Conservation (phyloP, 192 early-diverging fungal species). For the Coemansia erecta region DNA sequence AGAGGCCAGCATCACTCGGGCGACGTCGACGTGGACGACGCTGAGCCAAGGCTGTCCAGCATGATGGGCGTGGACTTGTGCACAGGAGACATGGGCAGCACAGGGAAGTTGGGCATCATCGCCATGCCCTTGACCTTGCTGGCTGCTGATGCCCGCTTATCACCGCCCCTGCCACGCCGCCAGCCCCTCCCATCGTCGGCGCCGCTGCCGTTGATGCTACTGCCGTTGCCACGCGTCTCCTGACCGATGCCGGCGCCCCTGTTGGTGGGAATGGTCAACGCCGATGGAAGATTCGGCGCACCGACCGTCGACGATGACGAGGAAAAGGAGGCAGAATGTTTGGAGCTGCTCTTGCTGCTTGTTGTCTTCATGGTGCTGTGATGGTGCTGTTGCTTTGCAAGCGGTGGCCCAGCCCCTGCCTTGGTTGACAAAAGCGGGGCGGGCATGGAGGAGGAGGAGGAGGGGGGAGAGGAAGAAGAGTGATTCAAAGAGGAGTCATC, state of each 20-base stretch:
- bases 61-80: constrained; percentile 23
- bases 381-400: constrained; percentile 4
- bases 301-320: not conserved
- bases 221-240: not conserved
- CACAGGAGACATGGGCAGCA: constrained; percentile 37
- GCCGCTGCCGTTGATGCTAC: not conserved
- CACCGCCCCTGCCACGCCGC: not conserved
- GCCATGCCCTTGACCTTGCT: not conserved
- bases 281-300: constrained; percentile 1
- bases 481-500: not conserved
- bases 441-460: not conserved
- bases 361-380: constrained; percentile 4
- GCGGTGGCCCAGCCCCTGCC: too few species aligned
- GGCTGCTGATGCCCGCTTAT: not conserved
- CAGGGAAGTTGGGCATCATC: constrained; percentile 18
- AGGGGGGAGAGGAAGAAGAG: not conserved
- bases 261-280: constrained; percentile 8
- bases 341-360: not conserved
- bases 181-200: not conserved
- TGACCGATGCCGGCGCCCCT: not conserved
- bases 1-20: not conserved
- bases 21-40: not conserved
- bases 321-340: not conserved
- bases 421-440: constrained; percentile 2
- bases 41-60: not conserved